These are phyloP conservation scores for Acanthamoeba sp. DNA, from an alignment of 208 protist species.

Conservation along the genomic window DNA sequence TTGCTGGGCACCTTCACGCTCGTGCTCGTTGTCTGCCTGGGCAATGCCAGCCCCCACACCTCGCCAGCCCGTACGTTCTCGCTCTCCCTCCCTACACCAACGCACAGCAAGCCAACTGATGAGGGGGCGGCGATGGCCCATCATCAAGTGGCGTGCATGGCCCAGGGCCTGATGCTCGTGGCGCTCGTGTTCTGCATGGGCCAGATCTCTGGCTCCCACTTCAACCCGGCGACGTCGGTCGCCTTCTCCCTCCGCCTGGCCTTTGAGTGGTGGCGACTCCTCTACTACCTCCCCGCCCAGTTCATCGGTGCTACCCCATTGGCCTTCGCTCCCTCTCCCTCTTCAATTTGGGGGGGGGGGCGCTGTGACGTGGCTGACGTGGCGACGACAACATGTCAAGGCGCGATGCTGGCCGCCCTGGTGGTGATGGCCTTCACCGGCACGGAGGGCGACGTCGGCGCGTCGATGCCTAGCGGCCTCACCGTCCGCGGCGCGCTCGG, in stretches of 20 bases:
- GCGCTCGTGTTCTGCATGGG: slow-evolving; percentile 5
- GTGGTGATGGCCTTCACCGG: slow-evolving; percentile 3
- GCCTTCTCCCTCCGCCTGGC: background rate
- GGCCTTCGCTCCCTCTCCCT: background rate
- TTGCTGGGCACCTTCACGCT: background rate
- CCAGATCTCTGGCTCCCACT: slow-evolving; percentile 2
- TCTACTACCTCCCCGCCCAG: slow-evolving; percentile 15
- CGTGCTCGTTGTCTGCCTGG: background rate
- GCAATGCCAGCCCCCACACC: background rate
- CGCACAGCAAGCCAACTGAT: too few species aligned
- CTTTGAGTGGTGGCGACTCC: slow-evolving; percentile 23
- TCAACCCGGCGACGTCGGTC: background rate
- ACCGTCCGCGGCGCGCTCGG: background rate
- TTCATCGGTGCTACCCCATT: background rate
- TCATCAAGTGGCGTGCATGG: background rate
- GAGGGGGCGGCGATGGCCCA: background rate
- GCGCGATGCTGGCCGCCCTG: background rate
- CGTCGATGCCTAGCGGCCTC: background rate
- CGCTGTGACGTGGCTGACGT: background rate
- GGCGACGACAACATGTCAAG: background rate
- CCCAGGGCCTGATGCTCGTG: background rate
- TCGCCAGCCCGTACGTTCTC: background rate
- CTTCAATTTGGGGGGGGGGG: background rate
- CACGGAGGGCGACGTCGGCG: slow-evolving; percentile 19
- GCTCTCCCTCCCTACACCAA: too few species aligned